These are phyloP conservation scores for Hordeum marinum DNA, from an alignment of 176 grass and related monocot genomes.

Conservation along the genomic window DNA sequence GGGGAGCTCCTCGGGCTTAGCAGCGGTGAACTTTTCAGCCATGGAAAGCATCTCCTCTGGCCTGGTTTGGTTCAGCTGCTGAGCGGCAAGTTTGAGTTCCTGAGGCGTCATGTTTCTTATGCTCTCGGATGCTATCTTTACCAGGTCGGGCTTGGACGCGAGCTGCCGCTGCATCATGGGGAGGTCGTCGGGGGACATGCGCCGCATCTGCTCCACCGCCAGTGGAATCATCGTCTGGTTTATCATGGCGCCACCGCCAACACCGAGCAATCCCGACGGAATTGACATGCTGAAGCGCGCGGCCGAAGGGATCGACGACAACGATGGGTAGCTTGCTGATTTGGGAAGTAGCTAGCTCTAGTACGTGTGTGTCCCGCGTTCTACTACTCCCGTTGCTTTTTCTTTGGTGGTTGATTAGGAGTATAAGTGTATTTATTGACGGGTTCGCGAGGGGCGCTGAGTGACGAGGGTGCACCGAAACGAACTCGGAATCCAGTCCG, in stretches of 20 bases:
- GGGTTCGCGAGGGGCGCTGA: too few relatives aligned
- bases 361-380: too few relatives aligned
- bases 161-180: slow-evolving; percentile 87
- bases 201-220: slow-evolving; percentile 92
- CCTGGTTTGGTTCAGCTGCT: slow-evolving; percentile 61
- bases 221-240: slow-evolving; percentile 75
- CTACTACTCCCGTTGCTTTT: too few relatives aligned
- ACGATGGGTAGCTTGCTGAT: too few relatives aligned
- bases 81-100: slow-evolving; percentile 63
- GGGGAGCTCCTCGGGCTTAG: slow-evolving; percentile 72
- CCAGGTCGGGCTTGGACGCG: slow-evolving; percentile 79
- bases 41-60: slow-evolving; percentile 84
- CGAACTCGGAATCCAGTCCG: too few relatives aligned
- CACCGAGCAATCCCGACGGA: neutral
- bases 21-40: slow-evolving; percentile 46
- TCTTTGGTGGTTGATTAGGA: too few relatives aligned
- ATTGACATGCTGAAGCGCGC: too few relatives aligned
- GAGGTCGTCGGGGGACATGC: slow-evolving; percentile 73
- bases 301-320: too few relatives aligned
- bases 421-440: too few relatives aligned
- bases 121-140: slow-evolving; percentile 70
- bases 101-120: slow-evolving; percentile 83
- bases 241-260: slow-evolving; percentile 41
- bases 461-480: too few relatives aligned
- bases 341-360: too few relatives aligned